Evolutionary conservation across 768 basidiomycete genomes (phyloP), one percentile per base, ranked within the genome.

Genomic region (Lyophyllum atratum): DNA sequence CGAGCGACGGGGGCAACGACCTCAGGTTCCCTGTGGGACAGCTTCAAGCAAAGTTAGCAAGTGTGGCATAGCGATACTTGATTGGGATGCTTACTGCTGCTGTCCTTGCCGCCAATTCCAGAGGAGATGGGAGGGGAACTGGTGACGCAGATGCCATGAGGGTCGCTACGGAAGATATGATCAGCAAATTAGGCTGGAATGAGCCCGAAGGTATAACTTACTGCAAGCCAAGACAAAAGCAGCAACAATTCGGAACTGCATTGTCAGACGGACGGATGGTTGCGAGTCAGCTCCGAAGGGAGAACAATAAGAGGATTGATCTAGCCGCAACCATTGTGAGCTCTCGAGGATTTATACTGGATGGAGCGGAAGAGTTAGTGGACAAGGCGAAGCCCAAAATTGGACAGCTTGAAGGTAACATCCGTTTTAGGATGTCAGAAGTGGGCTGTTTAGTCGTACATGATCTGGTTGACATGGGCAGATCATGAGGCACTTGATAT

Each of bases 191-290:
- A 57, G 31, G 8, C 55, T 9, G 19, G 12, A 14, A 25, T 12
- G 1, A 6, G 17, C 49, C 25, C 15, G 37, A 22, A 24, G 39
- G 50, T n/a, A 25, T 3, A 17, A 66, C 69, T 63, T 54, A 72
- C 73, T 60, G 65, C 63, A 71, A 25, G 64, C 64, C 49, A 70
- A 56, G 59, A 72, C 31, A 48, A 69, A 42, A 60, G 64, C 55
- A 52, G 64, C 56, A 58, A 68, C 51, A 45, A 64, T 19, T 43
- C 55, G 68, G 64, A 67, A 64, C 44, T 72, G 70, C 72, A 74
- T 74, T 58, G 61, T 62, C 59, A 39, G 44, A 5, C 45, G 26
- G 19, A 31, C 21, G 40, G 40, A 25, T 46, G n/a, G 17, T 43
- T 24, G 46, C 7, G 55, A 54, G 29, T 34, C 39, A 9, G 33